Evolutionary conservation across 306 rosid species (phyloP), one percentile per base, ranked within the genome.

Genomic region (Cucurbita ficifolia): DNA sequence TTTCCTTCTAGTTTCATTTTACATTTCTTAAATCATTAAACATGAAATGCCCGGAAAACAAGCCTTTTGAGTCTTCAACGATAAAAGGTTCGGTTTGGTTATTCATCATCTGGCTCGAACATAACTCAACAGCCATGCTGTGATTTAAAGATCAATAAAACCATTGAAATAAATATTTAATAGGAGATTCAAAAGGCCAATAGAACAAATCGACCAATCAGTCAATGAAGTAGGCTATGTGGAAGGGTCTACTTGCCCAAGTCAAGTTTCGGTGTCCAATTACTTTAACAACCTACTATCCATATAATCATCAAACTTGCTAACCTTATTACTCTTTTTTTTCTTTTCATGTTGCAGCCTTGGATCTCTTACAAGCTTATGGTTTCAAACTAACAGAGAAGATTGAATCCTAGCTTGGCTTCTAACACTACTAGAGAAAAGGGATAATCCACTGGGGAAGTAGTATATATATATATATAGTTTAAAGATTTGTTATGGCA

Each of bases 331-430:
- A 0, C 12, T 0, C 5, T 49, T 14, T 46, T 14, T 49, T 14
- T 13, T 13, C 6, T 5, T 5, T 19, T 80, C 65, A 62, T 78
- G 33, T 74, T 83, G 85, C 89, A 90, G 98, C 88, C 5, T 76
- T 90, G 83, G 92, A 89, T 73, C 79, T 83, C 48, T 48, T 91
- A 77, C 83, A 91, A 77, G 97, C 99, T 14, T 89, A 86, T 76
- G 99, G 99, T 22, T 84, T 94, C 90, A 89, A 88, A 86, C 71
- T 89, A 85, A 84, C 79, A 55, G 96, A 91, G 87, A 89, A 85
- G 84, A 78, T 49, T 2, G 95, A 91, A 69, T 49, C 24, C 43
- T 69, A 69, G 16, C 43, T 29, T 12, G 5, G 57, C 43, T 29
- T 21, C 55, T 43, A 16, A 5, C 13, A 57, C 7, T 24, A 29